These are phyloP conservation scores for Talaromyces ruber DNA, from an alignment of 495 filamentous ascomycete species.

Conservation along the genomic window DNA sequence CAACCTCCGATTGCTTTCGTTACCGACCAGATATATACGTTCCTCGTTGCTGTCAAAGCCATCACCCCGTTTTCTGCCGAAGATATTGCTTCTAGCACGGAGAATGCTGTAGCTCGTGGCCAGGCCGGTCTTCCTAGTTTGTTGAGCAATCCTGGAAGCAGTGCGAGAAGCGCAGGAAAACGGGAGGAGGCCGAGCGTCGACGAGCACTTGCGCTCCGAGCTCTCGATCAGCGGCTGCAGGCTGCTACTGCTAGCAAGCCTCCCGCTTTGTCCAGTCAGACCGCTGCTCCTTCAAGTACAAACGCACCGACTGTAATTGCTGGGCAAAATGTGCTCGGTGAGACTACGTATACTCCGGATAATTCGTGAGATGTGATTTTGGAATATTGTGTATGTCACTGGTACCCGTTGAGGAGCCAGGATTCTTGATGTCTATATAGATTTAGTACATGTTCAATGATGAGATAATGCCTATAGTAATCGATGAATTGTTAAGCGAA, in stretches of 20 bases:
- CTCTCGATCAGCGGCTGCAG: slow-evolving; percentile 83
- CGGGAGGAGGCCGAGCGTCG: slow-evolving; percentile 89
- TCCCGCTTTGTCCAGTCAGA: slow-evolving; percentile 29
- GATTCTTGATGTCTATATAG: background rate
- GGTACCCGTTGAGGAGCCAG: background rate
- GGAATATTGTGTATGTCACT: background rate
- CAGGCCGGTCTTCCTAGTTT: slow-evolving; percentile 60
- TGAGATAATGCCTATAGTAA: background rate
- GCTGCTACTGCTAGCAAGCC: slow-evolving; percentile 55
- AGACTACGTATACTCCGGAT: slow-evolving; percentile 62
- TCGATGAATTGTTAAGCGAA: background rate
- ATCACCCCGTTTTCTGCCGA: slow-evolving; percentile 82
- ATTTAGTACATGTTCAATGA: slow-evolving; percentile 1
- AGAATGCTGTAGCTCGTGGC: slow-evolving; percentile 55
- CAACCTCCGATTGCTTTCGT: slow-evolving; percentile 69
- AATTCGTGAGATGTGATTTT: slow-evolving; percentile 30
- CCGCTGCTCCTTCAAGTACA: slow-evolving; percentile 24
- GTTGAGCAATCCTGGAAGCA: slow-evolving; percentile 38
- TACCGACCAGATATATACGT: slow-evolving; percentile 63
- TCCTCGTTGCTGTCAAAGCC: slow-evolving; percentile 63
- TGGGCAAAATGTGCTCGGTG: slow-evolving; percentile 49
- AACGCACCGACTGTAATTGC: slow-evolving; percentile 21
- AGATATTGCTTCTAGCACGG: slow-evolving; percentile 74
- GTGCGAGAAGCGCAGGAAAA: slow-evolving; percentile 38
- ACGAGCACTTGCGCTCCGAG: slow-evolving; percentile 80